A percentile compares a stretch with the other conserved stretches of the same genome.
phyloP scores from a whole-genome alignment of 352 stramenopile genomes.

The Pythium guiyangense region DNA sequence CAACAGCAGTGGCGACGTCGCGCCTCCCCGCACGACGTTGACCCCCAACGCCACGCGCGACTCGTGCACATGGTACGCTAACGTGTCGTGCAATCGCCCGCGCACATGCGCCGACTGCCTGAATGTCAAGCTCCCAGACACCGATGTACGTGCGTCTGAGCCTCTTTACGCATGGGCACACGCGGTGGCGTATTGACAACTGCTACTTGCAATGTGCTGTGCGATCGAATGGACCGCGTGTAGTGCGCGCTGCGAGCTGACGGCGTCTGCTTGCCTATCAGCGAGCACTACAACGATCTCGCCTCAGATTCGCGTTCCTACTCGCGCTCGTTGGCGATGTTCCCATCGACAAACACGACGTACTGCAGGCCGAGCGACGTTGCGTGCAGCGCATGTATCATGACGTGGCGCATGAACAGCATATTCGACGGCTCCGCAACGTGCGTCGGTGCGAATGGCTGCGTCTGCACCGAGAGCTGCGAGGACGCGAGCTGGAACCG shows the following conservation, averaged over 20 bases:
- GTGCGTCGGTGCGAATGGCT: constrained; percentile 30
- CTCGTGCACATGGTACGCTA: constrained; percentile 20
- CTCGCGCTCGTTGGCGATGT: constrained; percentile 27
- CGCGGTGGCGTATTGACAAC: too few species aligned
- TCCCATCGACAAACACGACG: constrained; percentile 21
- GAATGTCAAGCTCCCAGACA: constrained; percentile 21
- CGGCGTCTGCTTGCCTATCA: constrained; percentile 29
- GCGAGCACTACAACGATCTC: constrained; percentile 23
- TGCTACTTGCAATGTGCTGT: background rate
- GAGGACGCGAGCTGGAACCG: constrained; percentile 19
- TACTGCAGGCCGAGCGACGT: constrained; percentile 32
- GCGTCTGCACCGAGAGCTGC: constrained; percentile 39
- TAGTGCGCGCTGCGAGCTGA: constrained; percentile 27
- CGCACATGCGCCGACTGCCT: constrained; percentile 29
- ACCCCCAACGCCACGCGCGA: constrained; percentile 9
- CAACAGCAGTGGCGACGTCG: background rate
- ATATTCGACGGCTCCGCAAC: constrained; percentile 3
- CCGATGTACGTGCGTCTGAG: constrained; percentile 19
- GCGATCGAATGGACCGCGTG: too few species aligned
- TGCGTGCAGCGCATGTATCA: constrained; percentile 18
- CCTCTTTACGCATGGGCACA: background rate
- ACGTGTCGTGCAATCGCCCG: constrained; percentile 11
- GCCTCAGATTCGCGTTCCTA: constrained; percentile 19
- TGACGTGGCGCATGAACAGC: constrained; percentile 13
- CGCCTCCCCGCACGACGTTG: background rate